A percentile compares a stretch with the other conserved stretches of the same genome.
Conservation (phyloP, 805 yeast genomes). For the Lachancea quebecensis region DNA sequence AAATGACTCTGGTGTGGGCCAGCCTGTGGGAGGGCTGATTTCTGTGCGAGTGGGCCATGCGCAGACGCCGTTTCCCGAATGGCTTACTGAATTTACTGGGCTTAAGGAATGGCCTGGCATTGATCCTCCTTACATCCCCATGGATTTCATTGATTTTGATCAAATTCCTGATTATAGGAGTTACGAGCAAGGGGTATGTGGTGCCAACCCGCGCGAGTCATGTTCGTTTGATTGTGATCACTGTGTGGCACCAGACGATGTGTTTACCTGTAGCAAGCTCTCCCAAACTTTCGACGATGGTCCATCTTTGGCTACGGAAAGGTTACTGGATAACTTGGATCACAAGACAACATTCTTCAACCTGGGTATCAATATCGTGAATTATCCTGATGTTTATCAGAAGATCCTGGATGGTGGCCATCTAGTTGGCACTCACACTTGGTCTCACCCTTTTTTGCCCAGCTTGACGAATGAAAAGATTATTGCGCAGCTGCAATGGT, state of each 20-base stretch:
- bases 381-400: slow-evolving; percentile 66
- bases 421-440: slow-evolving; percentile 80
- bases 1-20: not conserved
- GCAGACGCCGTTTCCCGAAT: slow-evolving; percentile 58
- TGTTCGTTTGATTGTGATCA: slow-evolving; percentile 86
- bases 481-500: slow-evolving; percentile 89
- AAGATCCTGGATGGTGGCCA: slow-evolving; percentile 58
- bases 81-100: slow-evolving; percentile 76
- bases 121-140: slow-evolving; percentile 82
- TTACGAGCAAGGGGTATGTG: slow-evolving; percentile 57
- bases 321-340: slow-evolving; percentile 47
- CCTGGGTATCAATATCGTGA: slow-evolving; percentile 72
- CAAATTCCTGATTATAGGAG: slow-evolving; percentile 43
- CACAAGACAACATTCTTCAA: slow-evolving; percentile 74
- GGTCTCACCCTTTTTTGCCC: slow-evolving; percentile 87
- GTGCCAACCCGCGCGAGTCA: slow-evolving; percentile 37
- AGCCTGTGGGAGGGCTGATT: slow-evolving; percentile 7
- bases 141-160: slow-evolving; percentile 58
- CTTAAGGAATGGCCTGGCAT: slow-evolving; percentile 74
- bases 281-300: slow-evolving; percentile 96
- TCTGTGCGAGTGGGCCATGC: slow-evolving; percentile 7
- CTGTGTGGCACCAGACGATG: slow-evolving; percentile 72
- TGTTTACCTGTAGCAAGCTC: slow-evolving; percentile 61
- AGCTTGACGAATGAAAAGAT: slow-evolving; percentile 69
- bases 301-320: slow-evolving; percentile 67